A percentile compares a stretch with the other conserved stretches of the same genome.
phyloP scores from a whole-genome alignment of 305 asterid genomes.

The Solanum aculeatissimum region DNA sequence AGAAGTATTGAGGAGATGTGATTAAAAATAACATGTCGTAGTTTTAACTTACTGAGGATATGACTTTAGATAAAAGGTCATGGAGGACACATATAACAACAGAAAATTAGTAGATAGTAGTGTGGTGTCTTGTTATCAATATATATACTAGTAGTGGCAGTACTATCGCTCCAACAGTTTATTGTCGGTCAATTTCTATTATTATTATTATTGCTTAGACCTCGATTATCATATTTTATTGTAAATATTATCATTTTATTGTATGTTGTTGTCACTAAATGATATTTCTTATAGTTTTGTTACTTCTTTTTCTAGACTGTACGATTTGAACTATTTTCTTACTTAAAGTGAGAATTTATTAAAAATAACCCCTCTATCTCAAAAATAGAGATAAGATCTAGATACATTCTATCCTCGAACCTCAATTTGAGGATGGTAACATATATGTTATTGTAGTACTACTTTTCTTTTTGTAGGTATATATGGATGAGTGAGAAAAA shows the following conservation, averaged over 20 bases:
- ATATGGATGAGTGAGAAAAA: background rate
- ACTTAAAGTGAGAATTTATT: background rate
- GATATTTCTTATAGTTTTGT: background rate
- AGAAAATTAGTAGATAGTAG: too few relatives aligned
- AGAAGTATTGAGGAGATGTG: too few relatives aligned
- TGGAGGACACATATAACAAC: too few relatives aligned
- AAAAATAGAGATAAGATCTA: too few relatives aligned
- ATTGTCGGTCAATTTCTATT: background rate
- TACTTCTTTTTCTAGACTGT: background rate
- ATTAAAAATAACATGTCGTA: background rate
- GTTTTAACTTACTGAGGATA: background rate
- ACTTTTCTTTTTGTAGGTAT: background rate
- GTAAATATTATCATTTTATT: too few relatives aligned
- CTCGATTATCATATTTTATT: background rate
- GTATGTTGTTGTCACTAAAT: too few relatives aligned
- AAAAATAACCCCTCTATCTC: fast-evolving
- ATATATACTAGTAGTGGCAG: background rate
- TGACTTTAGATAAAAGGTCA: background rate
- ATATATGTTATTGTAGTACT: background rate
- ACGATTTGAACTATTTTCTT: too few relatives aligned
- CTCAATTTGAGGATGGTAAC: too few relatives aligned
- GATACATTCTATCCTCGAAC: too few relatives aligned
- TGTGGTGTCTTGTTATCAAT: background rate
- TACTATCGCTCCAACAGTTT: background rate
- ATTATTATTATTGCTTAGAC: background rate